phyloP scores from a whole-genome alignment of 2,329 filamentous ascomycete species.

The Penicillium sp. region DNA sequence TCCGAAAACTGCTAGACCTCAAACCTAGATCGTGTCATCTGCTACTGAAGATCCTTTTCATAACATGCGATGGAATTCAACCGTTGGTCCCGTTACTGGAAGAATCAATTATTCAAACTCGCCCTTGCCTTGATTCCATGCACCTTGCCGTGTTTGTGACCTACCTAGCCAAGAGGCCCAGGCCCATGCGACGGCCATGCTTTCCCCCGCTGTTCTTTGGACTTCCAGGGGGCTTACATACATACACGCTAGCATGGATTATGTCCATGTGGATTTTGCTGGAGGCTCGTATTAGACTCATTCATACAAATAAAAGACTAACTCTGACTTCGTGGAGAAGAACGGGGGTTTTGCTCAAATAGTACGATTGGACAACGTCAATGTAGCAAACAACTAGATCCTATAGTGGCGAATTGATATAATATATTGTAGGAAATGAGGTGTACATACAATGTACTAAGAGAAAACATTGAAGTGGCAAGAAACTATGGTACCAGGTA shows the following conservation, averaged over 20 bases:
- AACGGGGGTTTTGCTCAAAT: too few relatives aligned
- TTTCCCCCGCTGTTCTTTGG: not conserved
- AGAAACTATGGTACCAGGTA: not conserved
- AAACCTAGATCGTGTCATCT: not conserved
- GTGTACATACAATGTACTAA: not conserved
- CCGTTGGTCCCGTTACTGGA: not conserved
- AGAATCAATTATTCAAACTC: not conserved
- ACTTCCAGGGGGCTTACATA: not conserved
- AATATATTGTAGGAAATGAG: not conserved
- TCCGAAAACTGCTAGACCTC: not conserved
- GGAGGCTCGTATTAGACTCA: too few relatives aligned
- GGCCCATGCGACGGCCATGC: not conserved
- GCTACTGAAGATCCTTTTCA: slow-evolving; percentile 1
- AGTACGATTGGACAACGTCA: not conserved
- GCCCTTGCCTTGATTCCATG: slow-evolving; percentile 1
- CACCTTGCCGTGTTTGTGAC: not conserved
- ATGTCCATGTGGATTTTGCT: too few relatives aligned
- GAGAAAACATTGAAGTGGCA: not conserved
- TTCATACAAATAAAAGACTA: too few relatives aligned
- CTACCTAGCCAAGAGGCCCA: not conserved
- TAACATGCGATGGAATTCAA: not conserved
- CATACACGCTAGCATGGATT: too few relatives aligned
- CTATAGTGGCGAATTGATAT: not conserved
- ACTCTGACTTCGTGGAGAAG: too few relatives aligned
- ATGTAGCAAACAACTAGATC: not conserved